These are phyloP conservation scores for Cylindrotheca fusiformis DNA, from an alignment of 108 stramenopile genomes.

Conservation along the genomic window DNA sequence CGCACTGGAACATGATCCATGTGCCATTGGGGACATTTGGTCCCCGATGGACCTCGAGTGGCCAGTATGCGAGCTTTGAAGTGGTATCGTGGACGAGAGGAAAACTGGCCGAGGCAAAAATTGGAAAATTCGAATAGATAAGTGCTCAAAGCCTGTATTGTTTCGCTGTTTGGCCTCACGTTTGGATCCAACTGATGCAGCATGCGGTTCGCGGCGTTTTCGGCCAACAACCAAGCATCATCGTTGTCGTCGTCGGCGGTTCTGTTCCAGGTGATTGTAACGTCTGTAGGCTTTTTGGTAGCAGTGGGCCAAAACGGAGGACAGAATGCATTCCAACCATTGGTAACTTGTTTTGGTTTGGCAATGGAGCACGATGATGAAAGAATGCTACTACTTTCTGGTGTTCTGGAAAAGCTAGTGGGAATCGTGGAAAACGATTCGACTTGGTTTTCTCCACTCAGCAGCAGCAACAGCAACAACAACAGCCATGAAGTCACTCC, in stretches of 20 bases:
- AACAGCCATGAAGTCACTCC: too few species aligned
- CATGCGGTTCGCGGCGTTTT: slow-evolving; percentile 1
- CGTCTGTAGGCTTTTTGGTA: background rate
- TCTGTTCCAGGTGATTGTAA: background rate
- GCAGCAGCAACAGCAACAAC: too few species aligned
- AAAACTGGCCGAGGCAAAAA: slow-evolving; percentile 2
- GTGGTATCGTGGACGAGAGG: background rate
- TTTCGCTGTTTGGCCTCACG: background rate
- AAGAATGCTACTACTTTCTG: too few species aligned
- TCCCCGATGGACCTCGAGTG: slow-evolving; percentile 41
- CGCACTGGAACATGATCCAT: slow-evolving; percentile 68
- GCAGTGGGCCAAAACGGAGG: background rate
- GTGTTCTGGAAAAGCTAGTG: too few species aligned
- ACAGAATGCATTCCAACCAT: background rate
- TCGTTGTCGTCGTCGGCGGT: background rate
- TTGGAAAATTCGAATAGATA: slow-evolving; percentile 1
- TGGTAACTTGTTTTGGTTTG: background rate
- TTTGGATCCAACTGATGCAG: slow-evolving; percentile 1
- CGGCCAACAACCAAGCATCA: background rate
- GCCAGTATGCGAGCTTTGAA: slow-evolving; percentile 59
- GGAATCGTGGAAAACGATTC: too few species aligned
- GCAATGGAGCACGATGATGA: background rate
- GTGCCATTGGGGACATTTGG: slow-evolving; percentile 72
- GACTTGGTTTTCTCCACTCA: too few species aligned
- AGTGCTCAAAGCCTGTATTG: background rate